Percentiles rank a stretch among this genome's conserved stretches.
These are phyloP conservation scores for Chalciporus sphaerocephalus DNA, from an alignment of 768 basidiomycete species.

Conservation along the genomic window DNA sequence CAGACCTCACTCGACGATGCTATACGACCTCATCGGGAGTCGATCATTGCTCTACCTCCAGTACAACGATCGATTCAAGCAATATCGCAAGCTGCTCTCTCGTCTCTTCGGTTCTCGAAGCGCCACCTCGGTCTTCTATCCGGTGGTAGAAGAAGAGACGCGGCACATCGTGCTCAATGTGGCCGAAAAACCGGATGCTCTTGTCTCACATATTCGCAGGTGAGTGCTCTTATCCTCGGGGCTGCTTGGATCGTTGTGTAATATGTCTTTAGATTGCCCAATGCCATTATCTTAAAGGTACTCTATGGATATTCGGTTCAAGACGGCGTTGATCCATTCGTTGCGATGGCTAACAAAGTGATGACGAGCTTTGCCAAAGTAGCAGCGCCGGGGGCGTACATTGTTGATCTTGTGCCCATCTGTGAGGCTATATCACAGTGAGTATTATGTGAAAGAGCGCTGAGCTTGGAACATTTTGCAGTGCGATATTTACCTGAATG, in stretches of 20 bases:
- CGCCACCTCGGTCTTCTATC: slow-evolving; percentile 3
- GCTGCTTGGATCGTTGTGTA: neutral
- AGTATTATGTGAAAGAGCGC: too few relatives aligned
- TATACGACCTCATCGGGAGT: slow-evolving; percentile 20
- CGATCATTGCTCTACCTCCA: slow-evolving; percentile 4
- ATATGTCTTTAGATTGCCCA: slow-evolving; percentile 26
- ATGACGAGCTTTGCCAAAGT: slow-evolving; percentile 11
- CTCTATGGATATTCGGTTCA: slow-evolving; percentile 36
- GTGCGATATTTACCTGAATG: slow-evolving; percentile 18
- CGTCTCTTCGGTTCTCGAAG: slow-evolving; percentile 7
- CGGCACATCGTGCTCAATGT: slow-evolving; percentile 6
- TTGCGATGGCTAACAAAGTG: slow-evolving; percentile 26
- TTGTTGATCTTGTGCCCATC: slow-evolving; percentile 10
- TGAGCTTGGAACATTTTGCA: too few relatives aligned
- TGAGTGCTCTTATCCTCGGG: neutral
- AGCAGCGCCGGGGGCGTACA: slow-evolving; percentile 6
- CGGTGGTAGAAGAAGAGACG: slow-evolving; percentile 1
- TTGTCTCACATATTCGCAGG: slow-evolving; percentile 9
- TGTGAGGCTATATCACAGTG: too few relatives aligned
- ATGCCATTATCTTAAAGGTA: slow-evolving; percentile 31
- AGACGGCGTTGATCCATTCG: slow-evolving; percentile 31
- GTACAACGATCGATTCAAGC: slow-evolving; percentile 4
- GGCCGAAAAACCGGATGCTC: slow-evolving; percentile 1
- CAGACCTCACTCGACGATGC: slow-evolving; percentile 10
- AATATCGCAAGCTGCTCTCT: slow-evolving; percentile 9